Conservation (phyloP, 257 asterid species). For the Datura wrightii region DNA sequence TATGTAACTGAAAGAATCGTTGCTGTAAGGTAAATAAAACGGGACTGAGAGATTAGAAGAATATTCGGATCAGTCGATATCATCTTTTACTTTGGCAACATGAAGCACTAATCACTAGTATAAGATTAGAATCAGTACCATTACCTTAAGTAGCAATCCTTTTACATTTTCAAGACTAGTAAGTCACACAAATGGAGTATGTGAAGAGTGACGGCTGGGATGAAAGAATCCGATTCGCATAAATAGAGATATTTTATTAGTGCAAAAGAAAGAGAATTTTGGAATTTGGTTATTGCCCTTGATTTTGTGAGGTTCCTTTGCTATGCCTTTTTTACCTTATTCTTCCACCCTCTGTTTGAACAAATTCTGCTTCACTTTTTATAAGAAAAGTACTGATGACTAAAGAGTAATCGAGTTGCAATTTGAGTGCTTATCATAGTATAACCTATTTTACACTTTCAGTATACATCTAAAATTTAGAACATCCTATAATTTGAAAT, state of each 20-base stretch:
- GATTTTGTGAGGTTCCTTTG: too few species aligned
- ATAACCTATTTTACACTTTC: not conserved
- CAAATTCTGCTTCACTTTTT: not conserved
- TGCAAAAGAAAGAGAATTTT: not conserved
- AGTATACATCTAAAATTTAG: not conserved
- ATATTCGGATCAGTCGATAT: not conserved
- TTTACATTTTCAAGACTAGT: not conserved
- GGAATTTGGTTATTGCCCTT: not conserved
- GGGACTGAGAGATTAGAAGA: not conserved
- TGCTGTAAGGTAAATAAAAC: not conserved
- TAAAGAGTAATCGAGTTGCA: not conserved
- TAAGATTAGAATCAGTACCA: conserved; percentile 12
- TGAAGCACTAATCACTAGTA: not conserved
- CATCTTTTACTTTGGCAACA: conserved; percentile 20
- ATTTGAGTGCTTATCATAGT: not conserved
- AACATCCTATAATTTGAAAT: not conserved
- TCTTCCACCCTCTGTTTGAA: not conserved
- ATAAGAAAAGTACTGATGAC: not conserved
- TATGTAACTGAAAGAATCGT: not conserved
- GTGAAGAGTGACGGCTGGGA: not conserved
- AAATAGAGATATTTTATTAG: not conserved
- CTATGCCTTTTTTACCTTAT: not conserved
- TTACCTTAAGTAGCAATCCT: not conserved
- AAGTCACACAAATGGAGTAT: conserved; percentile 3
- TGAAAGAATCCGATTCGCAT: not conserved